phyloP scores from a whole-genome alignment of 148 eudicot genomes.

The Pharnaceum exiguum region DNA sequence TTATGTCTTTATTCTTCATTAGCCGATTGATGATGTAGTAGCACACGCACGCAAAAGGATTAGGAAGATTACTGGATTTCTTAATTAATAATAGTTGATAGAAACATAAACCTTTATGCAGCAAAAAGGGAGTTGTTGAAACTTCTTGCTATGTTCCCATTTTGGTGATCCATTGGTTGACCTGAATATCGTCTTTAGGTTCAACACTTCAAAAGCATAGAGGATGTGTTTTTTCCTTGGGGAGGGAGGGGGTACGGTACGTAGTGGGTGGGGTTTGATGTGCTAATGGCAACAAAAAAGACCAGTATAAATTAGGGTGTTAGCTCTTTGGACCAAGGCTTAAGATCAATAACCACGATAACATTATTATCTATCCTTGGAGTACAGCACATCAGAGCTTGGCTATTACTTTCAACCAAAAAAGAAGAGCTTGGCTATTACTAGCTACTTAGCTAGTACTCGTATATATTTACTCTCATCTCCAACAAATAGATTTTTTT shows the following conservation, averaged over 20 bases:
- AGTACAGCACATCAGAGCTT: too few species aligned
- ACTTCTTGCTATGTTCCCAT: slow-evolving; percentile 18
- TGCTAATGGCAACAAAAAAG: slow-evolving; percentile 28
- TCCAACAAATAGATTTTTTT: too few species aligned
- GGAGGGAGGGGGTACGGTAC: not conserved
- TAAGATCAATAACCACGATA: too few species aligned
- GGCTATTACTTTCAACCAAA: too few species aligned
- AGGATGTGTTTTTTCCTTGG: too few species aligned
- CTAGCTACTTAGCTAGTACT: too few species aligned
- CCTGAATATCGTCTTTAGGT: slow-evolving; percentile 1
- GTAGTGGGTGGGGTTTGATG: slow-evolving; percentile 6
- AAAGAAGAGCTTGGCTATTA: too few species aligned
- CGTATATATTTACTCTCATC: too few species aligned
- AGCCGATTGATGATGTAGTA: slow-evolving; percentile 18
- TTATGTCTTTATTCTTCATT: not conserved
- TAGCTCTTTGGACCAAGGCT: too few species aligned
- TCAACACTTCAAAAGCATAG: too few species aligned
- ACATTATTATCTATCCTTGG: too few species aligned
- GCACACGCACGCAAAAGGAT: slow-evolving; percentile 17
- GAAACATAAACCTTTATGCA: not conserved
- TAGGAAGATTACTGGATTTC: not conserved
- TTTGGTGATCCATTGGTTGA: slow-evolving; percentile 11
- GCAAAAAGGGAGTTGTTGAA: slow-evolving; percentile 10
- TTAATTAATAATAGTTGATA: not conserved
- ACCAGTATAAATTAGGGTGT: slow-evolving; percentile 10